Evolutionary conservation across 139 green algal genomes (phyloP).

Genomic region (Volvox africanus): DNA sequence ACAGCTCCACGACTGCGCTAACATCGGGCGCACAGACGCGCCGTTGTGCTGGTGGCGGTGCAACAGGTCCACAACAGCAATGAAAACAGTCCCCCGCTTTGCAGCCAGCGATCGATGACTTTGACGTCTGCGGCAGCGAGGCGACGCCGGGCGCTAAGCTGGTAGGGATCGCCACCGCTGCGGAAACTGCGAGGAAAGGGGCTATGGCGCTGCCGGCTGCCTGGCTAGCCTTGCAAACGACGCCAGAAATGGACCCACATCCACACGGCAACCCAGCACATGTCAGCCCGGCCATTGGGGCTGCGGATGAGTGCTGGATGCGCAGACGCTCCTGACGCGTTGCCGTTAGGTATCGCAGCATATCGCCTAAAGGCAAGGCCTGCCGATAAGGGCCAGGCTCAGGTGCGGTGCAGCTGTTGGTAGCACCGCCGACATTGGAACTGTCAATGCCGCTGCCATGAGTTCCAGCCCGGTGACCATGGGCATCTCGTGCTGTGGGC

Average conservation of each 20-base stretch:
- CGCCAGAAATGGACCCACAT: background rate
- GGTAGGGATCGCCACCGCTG: background rate
- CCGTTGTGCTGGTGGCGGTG: background rate
- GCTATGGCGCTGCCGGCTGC: background rate
- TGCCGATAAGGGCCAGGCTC: no score
- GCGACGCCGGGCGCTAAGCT: background rate
- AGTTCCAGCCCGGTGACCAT: no score
- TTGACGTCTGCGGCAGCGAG: background rate
- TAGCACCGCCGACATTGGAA: no score
- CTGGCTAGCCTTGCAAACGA: background rate
- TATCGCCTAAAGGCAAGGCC: background rate
- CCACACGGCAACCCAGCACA: background rate
- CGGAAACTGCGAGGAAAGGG: background rate
- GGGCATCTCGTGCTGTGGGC: no score
- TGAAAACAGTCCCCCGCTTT: background rate
- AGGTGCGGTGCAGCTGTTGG: no score
- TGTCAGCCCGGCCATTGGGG: background rate
- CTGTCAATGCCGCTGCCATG: no score
- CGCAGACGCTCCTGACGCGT: background rate
- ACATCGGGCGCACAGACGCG: background rate
- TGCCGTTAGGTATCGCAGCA: background rate
- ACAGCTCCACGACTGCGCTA: background rate
- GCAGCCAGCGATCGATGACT: background rate
- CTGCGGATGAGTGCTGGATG: background rate
- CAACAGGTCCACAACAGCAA: background rate